phyloP scores from a whole-genome alignment of 2,329 filamentous ascomycete genomes.

The Cordyceps militaris region DNA sequence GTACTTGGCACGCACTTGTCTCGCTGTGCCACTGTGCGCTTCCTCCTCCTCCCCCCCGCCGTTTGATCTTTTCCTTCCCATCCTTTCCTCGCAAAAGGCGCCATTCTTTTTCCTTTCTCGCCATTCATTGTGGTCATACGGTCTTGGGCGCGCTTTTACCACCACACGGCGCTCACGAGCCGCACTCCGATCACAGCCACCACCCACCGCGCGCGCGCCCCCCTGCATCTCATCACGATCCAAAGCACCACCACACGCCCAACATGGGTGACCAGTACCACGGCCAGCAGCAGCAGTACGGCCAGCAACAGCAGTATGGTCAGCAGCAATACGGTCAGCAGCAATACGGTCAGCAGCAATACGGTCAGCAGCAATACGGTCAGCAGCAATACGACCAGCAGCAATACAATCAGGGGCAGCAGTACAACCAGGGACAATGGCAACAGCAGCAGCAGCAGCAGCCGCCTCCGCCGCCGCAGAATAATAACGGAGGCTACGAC shows the following conservation, averaged over 20 bases:
- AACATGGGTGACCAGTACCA: slow-evolving; percentile 31
- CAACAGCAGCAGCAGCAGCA: slow-evolving; percentile 20
- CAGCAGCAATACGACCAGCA: not conserved
- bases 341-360: slow-evolving; percentile 5
- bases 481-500: slow-evolving; percentile 18
- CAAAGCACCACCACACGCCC: not conserved
- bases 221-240: not conserved
- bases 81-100: not conserved
- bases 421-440: slow-evolving; percentile 15
- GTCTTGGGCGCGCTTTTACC: not conserved
- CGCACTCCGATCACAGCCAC: not conserved
- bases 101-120: not conserved
- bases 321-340: not conserved
- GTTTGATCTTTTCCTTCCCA: not conserved
- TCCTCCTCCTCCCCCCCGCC: not conserved
- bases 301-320: slow-evolving; percentile 9
- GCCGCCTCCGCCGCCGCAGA: slow-evolving; percentile 21
- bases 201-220: not conserved
- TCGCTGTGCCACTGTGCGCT: not conserved
- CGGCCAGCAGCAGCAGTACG: slow-evolving; percentile 13
- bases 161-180: not conserved
- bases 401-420: slow-evolving; percentile 13
- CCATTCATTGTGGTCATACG: not conserved
- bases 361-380: slow-evolving; percentile 14
- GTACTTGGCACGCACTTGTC: not conserved